Evolutionary conservation across 2,329 filamentous ascomycete species (phyloP), one percentile per base, ranked within the genome.

Genomic region (Epichloe glyceriae): DNA sequence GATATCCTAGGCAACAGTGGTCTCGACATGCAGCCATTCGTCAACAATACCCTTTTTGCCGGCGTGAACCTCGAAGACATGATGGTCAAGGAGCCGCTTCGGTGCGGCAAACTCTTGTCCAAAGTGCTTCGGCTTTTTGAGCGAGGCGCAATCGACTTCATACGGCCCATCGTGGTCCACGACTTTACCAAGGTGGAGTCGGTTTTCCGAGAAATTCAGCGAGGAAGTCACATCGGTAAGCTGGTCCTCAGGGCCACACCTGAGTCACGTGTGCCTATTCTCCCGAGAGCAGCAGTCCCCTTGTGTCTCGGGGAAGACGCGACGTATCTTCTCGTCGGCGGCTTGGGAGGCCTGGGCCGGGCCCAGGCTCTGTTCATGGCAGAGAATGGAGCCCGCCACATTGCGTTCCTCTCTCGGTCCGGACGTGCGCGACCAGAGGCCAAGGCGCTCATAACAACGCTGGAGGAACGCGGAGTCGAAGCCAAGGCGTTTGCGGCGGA

Each of bases 181-280:
- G 46, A 49, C 19, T 53, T 55, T 22, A 49, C 52, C 3, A 51
- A 62, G 3, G 54, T 67, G 1, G 54, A 58, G 17, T 59, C 64
- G 10, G 68, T 68, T 1, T 67, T 72, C 53, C 57, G 64, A 0
- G 61, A 59, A 37, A 66, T 65, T 60, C 67, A 66, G 54, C 61
- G 54, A 37, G 69, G 64, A 15, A 49, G 62, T 37, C 67, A 67
- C 45, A 59, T 68, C 8, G 70, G 67, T 0, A 73, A 72, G 47
- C 61, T 70, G 5, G 58, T 70, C 2, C 26, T 30, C 7, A 30
- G 26, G 26, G 26, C 67, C 2, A 7, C 39, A n/a, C 26, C 39
- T 26, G 30, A 35, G 7, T 20, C 20, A 4, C 48, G 45, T 7
- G 45, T 46, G n/a, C 22, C 17, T 8, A 15, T 50, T 14, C 26